phyloP scores from a whole-genome alignment of 257 asterid species.

The Parsonsia alboflavescens region DNA sequence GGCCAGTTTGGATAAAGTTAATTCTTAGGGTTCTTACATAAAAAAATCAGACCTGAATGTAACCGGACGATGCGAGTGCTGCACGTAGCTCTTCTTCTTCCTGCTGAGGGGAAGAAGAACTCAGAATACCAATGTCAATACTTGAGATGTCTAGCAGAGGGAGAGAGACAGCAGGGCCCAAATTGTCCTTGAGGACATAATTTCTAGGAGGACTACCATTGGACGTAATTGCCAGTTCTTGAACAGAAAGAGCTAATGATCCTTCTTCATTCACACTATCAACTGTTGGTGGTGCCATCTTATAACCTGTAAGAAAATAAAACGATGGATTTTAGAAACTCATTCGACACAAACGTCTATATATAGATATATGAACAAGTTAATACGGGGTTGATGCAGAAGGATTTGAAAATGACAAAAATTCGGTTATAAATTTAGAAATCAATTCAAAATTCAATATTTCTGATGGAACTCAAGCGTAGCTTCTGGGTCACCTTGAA shows the following conservation, averaged over 20 bases:
- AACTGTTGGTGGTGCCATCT: not conserved
- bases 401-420: too few relatives aligned
- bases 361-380: too few relatives aligned
- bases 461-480: too few relatives aligned
- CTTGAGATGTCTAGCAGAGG: constrained; percentile 26
- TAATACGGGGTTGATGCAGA: too few relatives aligned
- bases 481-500: too few relatives aligned
- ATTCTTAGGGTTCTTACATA: not conserved
- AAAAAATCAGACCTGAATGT: constrained; percentile 9
- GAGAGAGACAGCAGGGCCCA: constrained; percentile 7
- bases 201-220: constrained; percentile 24
- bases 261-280: not conserved
- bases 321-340: too few relatives aligned
- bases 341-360: too few relatives aligned
- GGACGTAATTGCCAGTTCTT: constrained; percentile 22
- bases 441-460: too few relatives aligned
- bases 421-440: too few relatives aligned
- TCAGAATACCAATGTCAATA: constrained; percentile 26
- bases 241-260: constrained; percentile 15
- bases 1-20: too few relatives aligned
- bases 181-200: constrained; percentile 21
- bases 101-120: constrained; percentile 25
- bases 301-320: too few relatives aligned
- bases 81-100: constrained; percentile 17
- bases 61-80: constrained; percentile 23